These are phyloP conservation scores for Verticillium nonalfalfae DNA, from an alignment of 2,329 filamentous ascomycete genomes.

Conservation along the genomic window DNA sequence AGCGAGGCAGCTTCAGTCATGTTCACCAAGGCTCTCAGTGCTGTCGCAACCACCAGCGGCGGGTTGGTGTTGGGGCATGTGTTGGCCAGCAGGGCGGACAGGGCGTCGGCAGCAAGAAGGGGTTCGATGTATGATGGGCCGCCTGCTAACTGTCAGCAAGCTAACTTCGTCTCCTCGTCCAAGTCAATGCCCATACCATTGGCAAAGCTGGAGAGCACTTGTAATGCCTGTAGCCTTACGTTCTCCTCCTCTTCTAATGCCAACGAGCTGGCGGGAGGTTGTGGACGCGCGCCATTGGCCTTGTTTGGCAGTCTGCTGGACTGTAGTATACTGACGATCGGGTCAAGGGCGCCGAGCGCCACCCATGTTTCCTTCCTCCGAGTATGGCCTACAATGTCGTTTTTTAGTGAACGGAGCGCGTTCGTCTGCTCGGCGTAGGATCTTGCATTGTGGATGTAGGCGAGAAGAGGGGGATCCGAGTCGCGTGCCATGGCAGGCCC, in stretches of 20 bases:
- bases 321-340: slow-evolving; percentile 42
- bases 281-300: slow-evolving; percentile 25
- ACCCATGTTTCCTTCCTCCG: slow-evolving; percentile 81
- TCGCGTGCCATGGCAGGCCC: slow-evolving; percentile 44
- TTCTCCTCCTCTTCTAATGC: slow-evolving; percentile 56
- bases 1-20: slow-evolving; percentile 62
- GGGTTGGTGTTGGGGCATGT: slow-evolving; percentile 61
- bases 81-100: slow-evolving; percentile 65
- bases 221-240: slow-evolving; percentile 69
- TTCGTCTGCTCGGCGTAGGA: slow-evolving; percentile 45
- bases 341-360: slow-evolving; percentile 59
- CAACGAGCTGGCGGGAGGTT: slow-evolving; percentile 21
- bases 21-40: slow-evolving; percentile 67
- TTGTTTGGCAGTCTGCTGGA: slow-evolving; percentile 23
- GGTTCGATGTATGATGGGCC: slow-evolving; percentile 74
- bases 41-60: slow-evolving; percentile 61
- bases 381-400: slow-evolving; percentile 81
- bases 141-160: slow-evolving; percentile 39
- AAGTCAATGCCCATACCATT: slow-evolving; percentile 52
- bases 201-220: slow-evolving; percentile 79
- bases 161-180: background rate
- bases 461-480: slow-evolving; percentile 45
- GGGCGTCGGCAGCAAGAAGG: slow-evolving; percentile 59
- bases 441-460: slow-evolving; percentile 50
- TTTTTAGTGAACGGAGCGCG: slow-evolving; percentile 71